Percentiles rank a stretch among this genome's conserved stretches.
Evolutionary conservation across 257 asterid species (phyloP).

Genomic region (Striga asiatica): DNA sequence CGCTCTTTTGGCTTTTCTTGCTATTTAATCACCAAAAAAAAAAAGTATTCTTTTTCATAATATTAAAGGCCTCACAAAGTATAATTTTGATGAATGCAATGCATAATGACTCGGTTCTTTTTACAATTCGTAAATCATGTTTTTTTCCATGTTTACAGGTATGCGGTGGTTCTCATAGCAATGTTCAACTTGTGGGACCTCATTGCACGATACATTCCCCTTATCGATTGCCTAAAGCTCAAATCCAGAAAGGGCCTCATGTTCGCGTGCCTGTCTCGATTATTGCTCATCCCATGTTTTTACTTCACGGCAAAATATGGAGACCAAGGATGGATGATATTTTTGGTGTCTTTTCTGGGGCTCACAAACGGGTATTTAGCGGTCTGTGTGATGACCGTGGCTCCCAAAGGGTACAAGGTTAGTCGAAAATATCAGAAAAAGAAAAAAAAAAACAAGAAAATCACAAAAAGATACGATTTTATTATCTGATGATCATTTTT

Average conservation of each 20-base stretch:
- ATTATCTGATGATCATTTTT: too few species aligned
- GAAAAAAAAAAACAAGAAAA: too few species aligned
- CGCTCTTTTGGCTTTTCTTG: too few species aligned
- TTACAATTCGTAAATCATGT: background rate
- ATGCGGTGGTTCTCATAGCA: slow-evolving; percentile 57
- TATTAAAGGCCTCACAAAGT: background rate
- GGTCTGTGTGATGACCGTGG: slow-evolving; percentile 54
- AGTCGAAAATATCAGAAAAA: background rate
- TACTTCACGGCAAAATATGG: slow-evolving; percentile 78
- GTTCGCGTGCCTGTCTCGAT: slow-evolving; percentile 39
- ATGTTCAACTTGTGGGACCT: slow-evolving; percentile 67
- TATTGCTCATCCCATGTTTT: slow-evolving; percentile 63
- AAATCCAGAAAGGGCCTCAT: slow-evolving; percentile 54
- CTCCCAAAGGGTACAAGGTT: slow-evolving; percentile 87
- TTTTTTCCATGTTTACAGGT: slow-evolving; percentile 31
- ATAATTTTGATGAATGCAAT: background rate
- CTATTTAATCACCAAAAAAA: too few species aligned
- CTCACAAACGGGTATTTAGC: slow-evolving; percentile 77
- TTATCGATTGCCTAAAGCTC: slow-evolving; percentile 30
- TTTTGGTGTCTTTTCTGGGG: slow-evolving; percentile 59
- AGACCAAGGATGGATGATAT: slow-evolving; percentile 76
- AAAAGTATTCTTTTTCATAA: background rate
- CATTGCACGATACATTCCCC: slow-evolving; percentile 54
- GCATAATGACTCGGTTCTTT: too few species aligned
- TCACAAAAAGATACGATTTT: too few species aligned